These are phyloP conservation scores for Kodamaea kaohsiungensis DNA, from an alignment of 805 yeast genomes.

Conservation along the genomic window DNA sequence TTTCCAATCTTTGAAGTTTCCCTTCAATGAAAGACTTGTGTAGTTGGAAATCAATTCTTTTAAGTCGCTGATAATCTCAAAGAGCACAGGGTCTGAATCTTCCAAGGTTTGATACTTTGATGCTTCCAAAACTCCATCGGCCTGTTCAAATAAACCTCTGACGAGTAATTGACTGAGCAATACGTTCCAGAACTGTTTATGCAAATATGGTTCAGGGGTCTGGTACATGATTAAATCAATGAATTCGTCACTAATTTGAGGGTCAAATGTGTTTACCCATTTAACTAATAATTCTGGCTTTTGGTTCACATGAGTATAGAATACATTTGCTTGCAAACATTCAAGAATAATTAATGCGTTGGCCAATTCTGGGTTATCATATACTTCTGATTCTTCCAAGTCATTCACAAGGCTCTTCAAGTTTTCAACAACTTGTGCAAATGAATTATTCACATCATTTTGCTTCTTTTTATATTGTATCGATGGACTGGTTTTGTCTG, in stretches of 20 bases:
- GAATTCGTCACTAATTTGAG: conserved; percentile 57
- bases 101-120: conserved; percentile 45
- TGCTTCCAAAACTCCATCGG: conserved; percentile 46
- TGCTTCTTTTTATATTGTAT: conserved; percentile 4
- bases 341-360: conserved; percentile 55
- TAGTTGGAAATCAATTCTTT: conserved; percentile 40
- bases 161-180: conserved; percentile 55
- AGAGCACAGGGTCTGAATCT: conserved; percentile 30
- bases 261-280: conserved; percentile 74
- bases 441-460: conserved; percentile 24
- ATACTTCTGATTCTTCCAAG: conserved; percentile 14
- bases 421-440: conserved; percentile 27
- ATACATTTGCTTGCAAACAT: conserved; percentile 56
- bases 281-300: conserved; percentile 47
- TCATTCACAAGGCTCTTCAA: conserved; percentile 29
- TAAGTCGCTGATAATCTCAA: conserved; percentile 43
- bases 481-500: conserved; percentile 11
- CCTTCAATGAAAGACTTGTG: conserved; percentile 38
- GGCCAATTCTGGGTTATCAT: conserved; percentile 23
- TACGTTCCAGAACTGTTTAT: conserved; percentile 61
- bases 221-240: conserved; percentile 48
- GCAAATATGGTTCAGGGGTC: conserved; percentile 47
- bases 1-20: conserved; percentile 52
- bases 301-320: conserved; percentile 36
- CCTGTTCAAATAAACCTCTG: conserved; percentile 63